A percentile compares a stretch with the other conserved stretches of the same genome.
Conservation (phyloP, 768 basidiomycete species). For the Suillus alpinus region DNA sequence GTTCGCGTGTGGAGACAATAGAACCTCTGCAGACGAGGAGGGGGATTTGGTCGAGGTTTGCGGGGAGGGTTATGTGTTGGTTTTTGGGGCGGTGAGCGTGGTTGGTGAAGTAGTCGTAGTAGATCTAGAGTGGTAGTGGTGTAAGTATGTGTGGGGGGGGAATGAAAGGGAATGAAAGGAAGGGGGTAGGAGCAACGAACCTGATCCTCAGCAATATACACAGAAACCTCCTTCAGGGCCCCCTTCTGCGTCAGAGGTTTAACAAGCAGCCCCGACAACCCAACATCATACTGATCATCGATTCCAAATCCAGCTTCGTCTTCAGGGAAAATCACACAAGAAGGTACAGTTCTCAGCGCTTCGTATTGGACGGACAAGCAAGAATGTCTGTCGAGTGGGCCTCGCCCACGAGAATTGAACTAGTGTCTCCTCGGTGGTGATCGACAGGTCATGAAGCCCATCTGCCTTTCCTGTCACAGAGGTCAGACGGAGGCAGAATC, state of each 20-base stretch:
- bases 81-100: constrained; percentile 60
- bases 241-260: constrained; percentile 85
- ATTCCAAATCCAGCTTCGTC: constrained; percentile 82
- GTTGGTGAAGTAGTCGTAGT: constrained; percentile 90
- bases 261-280: constrained; percentile 82
- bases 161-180: background rate
- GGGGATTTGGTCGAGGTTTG: constrained; percentile 78
- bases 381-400: background rate
- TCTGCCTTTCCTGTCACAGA: background rate
- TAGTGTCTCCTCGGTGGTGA: background rate
- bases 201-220: constrained; percentile 89
- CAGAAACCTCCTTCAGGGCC: constrained; percentile 57
- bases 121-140: constrained; percentile 54
- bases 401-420: background rate
- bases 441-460: background rate
- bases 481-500: no score
- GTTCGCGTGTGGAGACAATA: constrained; percentile 83
- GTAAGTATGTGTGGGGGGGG: background rate
- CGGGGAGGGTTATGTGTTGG: constrained; percentile 69
- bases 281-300: constrained; percentile 94
- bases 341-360: no score
- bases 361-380: background rate
- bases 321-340: no score
- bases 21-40: constrained; percentile 89
- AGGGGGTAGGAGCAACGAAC: constrained; percentile 31